Percentiles rank a stretch among this genome's conserved stretches.
Evolutionary conservation across 805 yeast genomes (phyloP).

Genomic region (Tetrapisispora arboricola): DNA sequence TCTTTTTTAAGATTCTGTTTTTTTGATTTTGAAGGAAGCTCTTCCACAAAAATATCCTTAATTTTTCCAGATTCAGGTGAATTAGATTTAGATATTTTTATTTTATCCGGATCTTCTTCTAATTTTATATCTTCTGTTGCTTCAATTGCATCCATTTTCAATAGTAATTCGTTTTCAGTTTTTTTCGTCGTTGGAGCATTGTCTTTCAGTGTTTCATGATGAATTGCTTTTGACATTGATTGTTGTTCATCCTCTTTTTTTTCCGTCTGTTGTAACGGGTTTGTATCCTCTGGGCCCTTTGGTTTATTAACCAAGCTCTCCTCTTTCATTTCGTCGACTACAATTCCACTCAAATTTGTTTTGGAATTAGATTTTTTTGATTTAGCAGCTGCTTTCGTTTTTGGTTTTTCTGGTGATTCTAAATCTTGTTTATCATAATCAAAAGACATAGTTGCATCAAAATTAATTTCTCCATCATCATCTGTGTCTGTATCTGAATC

Average conservation of each 20-base stretch:
- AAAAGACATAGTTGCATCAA: conserved; percentile 24
- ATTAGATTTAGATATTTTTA: not conserved
- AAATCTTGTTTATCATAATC: conserved; percentile 28
- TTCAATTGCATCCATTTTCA: not conserved
- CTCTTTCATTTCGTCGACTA: not conserved
- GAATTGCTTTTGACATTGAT: too few species aligned
- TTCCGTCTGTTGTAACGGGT: too few species aligned
- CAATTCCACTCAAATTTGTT: not conserved
- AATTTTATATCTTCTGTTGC: not conserved
- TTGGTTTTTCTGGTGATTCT: conserved; percentile 7
- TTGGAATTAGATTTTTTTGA: not conserved
- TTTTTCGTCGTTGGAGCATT: not conserved
- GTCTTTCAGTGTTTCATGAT: not conserved
- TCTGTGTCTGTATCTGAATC: conserved; percentile 25
- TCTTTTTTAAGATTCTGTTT: conserved; percentile 27
- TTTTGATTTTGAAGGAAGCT: conserved; percentile 21
- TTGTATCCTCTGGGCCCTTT: too few species aligned
- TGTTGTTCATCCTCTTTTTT: not conserved
- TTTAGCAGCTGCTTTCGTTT: not conserved
- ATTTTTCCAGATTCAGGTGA: conserved; percentile 4
- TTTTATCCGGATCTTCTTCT: not conserved
- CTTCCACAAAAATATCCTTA: conserved; percentile 25
- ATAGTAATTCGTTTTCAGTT: not conserved
- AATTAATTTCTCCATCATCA: conserved; percentile 19
- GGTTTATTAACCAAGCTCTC: not conserved